Base-by-base conservation (phyloP, 1,139 yeast genomes). In the Yamadazyma taylorii region DNA sequence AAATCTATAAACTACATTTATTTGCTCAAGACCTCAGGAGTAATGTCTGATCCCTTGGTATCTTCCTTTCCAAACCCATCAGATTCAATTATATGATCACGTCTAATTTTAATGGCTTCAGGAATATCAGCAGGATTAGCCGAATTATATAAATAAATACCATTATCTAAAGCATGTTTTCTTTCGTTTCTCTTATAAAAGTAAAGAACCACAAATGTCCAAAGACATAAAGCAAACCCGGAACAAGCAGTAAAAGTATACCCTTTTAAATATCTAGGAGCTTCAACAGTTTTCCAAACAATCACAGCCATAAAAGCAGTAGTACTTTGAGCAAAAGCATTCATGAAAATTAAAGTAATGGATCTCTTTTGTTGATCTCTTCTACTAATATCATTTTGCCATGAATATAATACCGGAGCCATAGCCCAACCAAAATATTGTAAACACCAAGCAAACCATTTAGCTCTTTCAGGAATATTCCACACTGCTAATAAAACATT, bases 101-200 rank as follows among this genome's bases (percentile, higher is more conserved):
- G 11, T 25, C 13, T 16, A 3, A 14, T 9, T 21, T 33, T 28
- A 16, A 44, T 21, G 13, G 43, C 50, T 38, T 44, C 48, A 2
- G 53, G 53, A 16, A 49, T 30, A 32, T 46, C 51, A 24, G 31
- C 35, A 10, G 50, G 50, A 33, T 45, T 47, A 10, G 42, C 40
- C 3, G 79, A 70, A 46, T 75, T 70, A 51, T 66, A 75, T 15
- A 77, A 40, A 23, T 69, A 62, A 39, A 78, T 75, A 23, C 82
- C 83, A 45, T 79, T 77, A 17, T 65, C 71, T 33, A 59, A 56
- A 10, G 85, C 82, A 39, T 66, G 52, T 34, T 56, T 56, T 40
- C 71, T 67, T 52, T 81, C 87, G 37, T 78, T 75, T 34, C 69
- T 68, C 57, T 81, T 81, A 62, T 79, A 81, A 42, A 77, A 66